Conservation (phyloP, 805 yeast species). For the Maudiozyma bulderi region DNA sequence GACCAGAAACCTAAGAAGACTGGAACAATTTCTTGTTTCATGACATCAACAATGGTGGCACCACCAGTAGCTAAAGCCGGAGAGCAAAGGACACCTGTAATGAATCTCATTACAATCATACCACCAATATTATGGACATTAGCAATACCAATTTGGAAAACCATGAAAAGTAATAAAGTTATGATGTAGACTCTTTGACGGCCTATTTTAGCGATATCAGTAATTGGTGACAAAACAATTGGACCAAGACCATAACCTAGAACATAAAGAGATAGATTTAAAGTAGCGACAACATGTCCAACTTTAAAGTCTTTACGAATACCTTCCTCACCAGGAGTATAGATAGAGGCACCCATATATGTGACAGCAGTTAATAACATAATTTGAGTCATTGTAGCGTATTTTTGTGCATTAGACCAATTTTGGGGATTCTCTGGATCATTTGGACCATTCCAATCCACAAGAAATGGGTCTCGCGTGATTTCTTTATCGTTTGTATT, state of each 20-base stretch:
- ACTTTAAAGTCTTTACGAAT: slow-evolving; percentile 38
- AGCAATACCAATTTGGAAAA: slow-evolving; percentile 49
- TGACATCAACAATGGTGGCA: slow-evolving; percentile 43
- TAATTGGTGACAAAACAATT: slow-evolving; percentile 45
- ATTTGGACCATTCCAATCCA: slow-evolving; percentile 21
- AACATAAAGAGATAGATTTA: slow-evolving; percentile 45
- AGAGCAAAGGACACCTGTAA: slow-evolving; percentile 46
- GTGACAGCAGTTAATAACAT: slow-evolving; percentile 39
- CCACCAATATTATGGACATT: slow-evolving; percentile 40
- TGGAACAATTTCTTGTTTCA: slow-evolving; percentile 34
- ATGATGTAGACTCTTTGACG: slow-evolving; percentile 40
- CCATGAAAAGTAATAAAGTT: slow-evolving; percentile 37
- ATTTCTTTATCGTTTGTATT: background rate
- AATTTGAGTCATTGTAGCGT: slow-evolving; percentile 30
- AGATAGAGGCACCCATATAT: slow-evolving; percentile 48
- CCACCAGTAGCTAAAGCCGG: slow-evolving; percentile 50
- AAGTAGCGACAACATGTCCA: slow-evolving; percentile 34
- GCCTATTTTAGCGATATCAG: slow-evolving; percentile 45
- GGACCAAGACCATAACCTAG: slow-evolving; percentile 57
- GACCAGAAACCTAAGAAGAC: slow-evolving; percentile 43
- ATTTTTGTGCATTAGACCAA: slow-evolving; percentile 39
- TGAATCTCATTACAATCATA: slow-evolving; percentile 38
- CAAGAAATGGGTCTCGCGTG: slow-evolving; percentile 18
- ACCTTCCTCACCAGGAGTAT: slow-evolving; percentile 39
- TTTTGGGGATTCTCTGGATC: slow-evolving; percentile 51